Base-by-base conservation (phyloP, 2,329 filamentous ascomycete genomes). In the Lachnellula cervina region DNA sequence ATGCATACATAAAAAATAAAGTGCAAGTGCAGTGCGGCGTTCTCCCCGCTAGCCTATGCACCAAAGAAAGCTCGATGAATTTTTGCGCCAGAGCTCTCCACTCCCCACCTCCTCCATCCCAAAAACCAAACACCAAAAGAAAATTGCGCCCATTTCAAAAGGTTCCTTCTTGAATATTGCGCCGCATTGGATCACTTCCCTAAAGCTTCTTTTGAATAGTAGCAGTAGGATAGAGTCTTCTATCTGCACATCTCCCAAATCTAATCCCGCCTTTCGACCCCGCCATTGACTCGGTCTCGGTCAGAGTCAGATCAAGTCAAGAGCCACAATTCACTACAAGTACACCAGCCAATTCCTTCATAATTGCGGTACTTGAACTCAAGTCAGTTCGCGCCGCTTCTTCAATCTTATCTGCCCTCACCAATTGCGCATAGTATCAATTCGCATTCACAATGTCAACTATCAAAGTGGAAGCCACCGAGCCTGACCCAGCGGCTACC, bases 261-360 rank as follows among this genome's bases (percentile, higher is more conserved):
- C 28, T 49, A 56, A 56, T 35, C 49, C 48, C 42, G 52, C 56
- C 48, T 51, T 47, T 60, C 51, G 48, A 65, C 65, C 65, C 65
- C 65, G 64, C 65, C 60, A 64, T 66, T 45, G 46, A 53, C 49
- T 52, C 56, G 58, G 56, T 57, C 55, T 59, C 54, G 5, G 42
- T 50, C 47, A 19, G 46, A 54, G 52, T 55, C 53, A 51, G 16
- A 32, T 46, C 34, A 28, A 28, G 28, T 35, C 51, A 23, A 38
- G 51, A 59, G 51, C 57, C 53, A 57, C 19, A 49, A 11, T 32
- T 32, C 28, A 13, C 28, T 23, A 23, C 8, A 13, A 32, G 9
- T 32, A 32, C 28, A 32, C 28, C 28, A 9, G 9, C 9, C 28
- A 32, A 13, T 32, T 32, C 28, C 9, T 9, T 9, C 9, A 32